phyloP scores from a whole-genome alignment of 371 early-diverging fungal species.

The Batkoa obscura region DNA sequence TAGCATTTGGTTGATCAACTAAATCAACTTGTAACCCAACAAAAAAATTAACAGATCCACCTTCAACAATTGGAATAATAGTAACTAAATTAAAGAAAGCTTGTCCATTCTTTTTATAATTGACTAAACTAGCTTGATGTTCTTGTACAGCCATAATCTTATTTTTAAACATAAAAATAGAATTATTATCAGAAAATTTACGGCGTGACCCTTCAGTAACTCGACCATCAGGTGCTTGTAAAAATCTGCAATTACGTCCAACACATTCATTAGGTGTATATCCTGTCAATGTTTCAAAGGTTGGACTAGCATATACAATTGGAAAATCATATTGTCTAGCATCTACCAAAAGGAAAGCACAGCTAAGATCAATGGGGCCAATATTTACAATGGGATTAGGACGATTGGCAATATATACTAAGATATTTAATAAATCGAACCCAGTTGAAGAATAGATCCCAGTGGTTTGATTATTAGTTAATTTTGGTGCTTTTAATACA shows the following conservation, averaged over 20 bases:
- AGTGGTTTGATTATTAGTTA: slow-evolving; percentile 1
- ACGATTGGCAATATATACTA: slow-evolving; percentile 19
- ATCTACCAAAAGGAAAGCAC: slow-evolving; percentile 27
- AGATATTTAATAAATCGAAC: slow-evolving; percentile 35
- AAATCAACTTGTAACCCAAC: slow-evolving; percentile 47
- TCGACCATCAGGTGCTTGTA: slow-evolving; percentile 28
- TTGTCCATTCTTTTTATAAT: slow-evolving; percentile 40
- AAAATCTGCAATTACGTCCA: slow-evolving; percentile 40
- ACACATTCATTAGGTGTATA: slow-evolving; percentile 26
- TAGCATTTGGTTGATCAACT: slow-evolving; percentile 46
- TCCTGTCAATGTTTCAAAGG: slow-evolving; percentile 36
- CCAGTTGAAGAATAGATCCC: slow-evolving; percentile 29
- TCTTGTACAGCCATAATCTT: slow-evolving; percentile 25
- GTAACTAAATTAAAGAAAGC: slow-evolving; percentile 48
- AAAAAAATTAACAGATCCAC: slow-evolving; percentile 33
- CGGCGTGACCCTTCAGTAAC: slow-evolving; percentile 22
- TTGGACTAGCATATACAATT: slow-evolving; percentile 32
- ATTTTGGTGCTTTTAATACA: too few species aligned
- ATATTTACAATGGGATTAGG: slow-evolving; percentile 25
- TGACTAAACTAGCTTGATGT: slow-evolving; percentile 33
- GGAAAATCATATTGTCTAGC: slow-evolving; percentile 21
- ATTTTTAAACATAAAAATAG: slow-evolving; percentile 27
- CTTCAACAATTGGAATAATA: slow-evolving; percentile 30
- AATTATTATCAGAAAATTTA: slow-evolving; percentile 27
- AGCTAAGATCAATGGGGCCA: slow-evolving; percentile 35